phyloP scores from a whole-genome alignment of 1,139 yeast species.

The Candida mesenterica region DNA sequence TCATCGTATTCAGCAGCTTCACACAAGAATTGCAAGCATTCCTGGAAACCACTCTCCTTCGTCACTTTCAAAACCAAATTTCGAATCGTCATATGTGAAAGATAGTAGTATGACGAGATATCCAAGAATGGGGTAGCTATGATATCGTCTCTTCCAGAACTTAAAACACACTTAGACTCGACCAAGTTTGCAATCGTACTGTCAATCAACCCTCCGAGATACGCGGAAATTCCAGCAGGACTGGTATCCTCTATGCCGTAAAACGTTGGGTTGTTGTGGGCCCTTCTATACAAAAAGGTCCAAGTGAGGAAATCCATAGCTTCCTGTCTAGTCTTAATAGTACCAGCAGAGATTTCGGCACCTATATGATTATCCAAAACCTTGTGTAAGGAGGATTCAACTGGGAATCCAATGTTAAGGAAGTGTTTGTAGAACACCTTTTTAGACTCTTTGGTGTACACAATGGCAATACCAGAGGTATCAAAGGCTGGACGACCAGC shows the following conservation, averaged over 20 bases:
- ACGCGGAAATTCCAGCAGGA: slow-evolving; percentile 64
- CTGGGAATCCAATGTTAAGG: slow-evolving; percentile 94
- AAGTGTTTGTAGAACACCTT: slow-evolving; percentile 93
- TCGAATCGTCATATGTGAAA: slow-evolving; percentile 87
- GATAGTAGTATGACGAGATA: slow-evolving; percentile 87
- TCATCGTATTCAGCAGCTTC: slow-evolving; percentile 90
- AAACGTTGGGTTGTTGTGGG: slow-evolving; percentile 93
- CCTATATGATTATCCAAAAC: slow-evolving; percentile 94
- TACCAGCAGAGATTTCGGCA: slow-evolving; percentile 91
- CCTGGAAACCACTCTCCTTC: slow-evolving; percentile 56
- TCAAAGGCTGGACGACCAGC: slow-evolving; percentile 98
- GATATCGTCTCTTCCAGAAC: slow-evolving; percentile 48
- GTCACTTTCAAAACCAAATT: slow-evolving; percentile 55
- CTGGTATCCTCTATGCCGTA: slow-evolving; percentile 80
- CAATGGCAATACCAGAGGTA: slow-evolving; percentile 92
- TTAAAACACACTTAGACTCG: slow-evolving; percentile 69
- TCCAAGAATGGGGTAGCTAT: slow-evolving; percentile 80
- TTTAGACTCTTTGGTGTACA: slow-evolving; percentile 88
- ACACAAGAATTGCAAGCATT: slow-evolving; percentile 69
- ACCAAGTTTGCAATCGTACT: slow-evolving; percentile 62
- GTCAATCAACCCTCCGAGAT: slow-evolving; percentile 74
- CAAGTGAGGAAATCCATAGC: slow-evolving; percentile 92
- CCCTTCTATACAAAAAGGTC: slow-evolving; percentile 92
- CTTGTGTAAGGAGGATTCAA: slow-evolving; percentile 91
- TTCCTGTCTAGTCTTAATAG: slow-evolving; percentile 77